Evolutionary conservation across 2,329 filamentous ascomycete genomes (phyloP), one percentile per base, ranked within the genome.

Genomic region (Colletotrichum sp.): DNA sequence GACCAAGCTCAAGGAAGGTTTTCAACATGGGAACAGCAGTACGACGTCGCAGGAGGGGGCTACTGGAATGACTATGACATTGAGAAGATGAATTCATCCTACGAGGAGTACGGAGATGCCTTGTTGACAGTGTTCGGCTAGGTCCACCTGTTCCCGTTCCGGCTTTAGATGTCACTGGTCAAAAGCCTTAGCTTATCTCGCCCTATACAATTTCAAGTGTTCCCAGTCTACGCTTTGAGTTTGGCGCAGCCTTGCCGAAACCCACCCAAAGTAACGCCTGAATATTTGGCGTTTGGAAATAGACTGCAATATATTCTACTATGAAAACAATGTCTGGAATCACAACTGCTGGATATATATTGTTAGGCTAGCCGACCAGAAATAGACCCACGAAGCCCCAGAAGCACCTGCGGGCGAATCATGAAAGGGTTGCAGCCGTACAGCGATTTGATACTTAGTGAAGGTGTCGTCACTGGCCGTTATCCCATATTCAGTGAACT

Each of bases 41-140:
- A 80, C 7, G 76, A 79, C 0, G 78, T 88, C 16, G 85, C 80
- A 3, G 86, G 83, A 0, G 86, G 84, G 1, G 86, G 86, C 1
- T 88, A 87, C 76, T 88, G 86, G 86, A 88, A 88, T 62, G 86
- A 88, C 75, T 87, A 83, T 72, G 87, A 88, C 75, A 86, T 88
- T 59, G 86, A 87, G 81, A 87, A 86, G 79, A 87, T 87, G 83
- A 79, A 78, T 8, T 78, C 83, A 44, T 85, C 84, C 3, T 87
- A 88, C 66, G 65, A 16, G 15, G 79, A 81, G 4, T 85, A 85
- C 69, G 83, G 81, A 6, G 70, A 78, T 21, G 82, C 81, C 1
- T 70, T 83, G 36, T 76, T 55, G 4, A 77, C 16, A 9, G 39
- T 81, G 1, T 83, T 83, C 86, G 34, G 44, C 12, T 52, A 44